Conservation (phyloP, 2,329 filamentous ascomycete species). For the Calonectria pteridis region DNA sequence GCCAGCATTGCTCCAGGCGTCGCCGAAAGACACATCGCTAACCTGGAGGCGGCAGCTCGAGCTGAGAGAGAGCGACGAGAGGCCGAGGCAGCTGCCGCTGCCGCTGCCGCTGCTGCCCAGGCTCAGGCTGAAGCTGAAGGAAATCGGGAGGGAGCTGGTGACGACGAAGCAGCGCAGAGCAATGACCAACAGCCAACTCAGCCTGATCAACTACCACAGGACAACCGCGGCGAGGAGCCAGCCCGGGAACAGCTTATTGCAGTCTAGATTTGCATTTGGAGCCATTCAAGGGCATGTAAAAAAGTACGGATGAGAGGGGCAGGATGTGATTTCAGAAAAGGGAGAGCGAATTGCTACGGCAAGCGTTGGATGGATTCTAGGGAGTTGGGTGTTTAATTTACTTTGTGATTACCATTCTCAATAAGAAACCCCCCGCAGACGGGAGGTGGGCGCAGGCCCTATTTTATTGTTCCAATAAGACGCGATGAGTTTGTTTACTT, state of each 20-base stretch:
- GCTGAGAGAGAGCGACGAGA: conserved; percentile 59
- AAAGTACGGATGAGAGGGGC: conserved; percentile 30
- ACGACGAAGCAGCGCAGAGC: conserved; percentile 18
- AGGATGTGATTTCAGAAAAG: conserved; percentile 36
- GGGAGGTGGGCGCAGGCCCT: conserved; percentile 40
- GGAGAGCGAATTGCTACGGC: conserved; percentile 29
- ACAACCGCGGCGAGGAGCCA: conserved; percentile 29
- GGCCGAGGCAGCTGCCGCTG: conserved; percentile 53
- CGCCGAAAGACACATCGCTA: conserved; percentile 73
- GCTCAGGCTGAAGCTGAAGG: conserved; percentile 41
- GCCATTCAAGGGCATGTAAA: conserved; percentile 16
- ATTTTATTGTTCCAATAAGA: conserved; percentile 28
- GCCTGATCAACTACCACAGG: conserved; percentile 35
- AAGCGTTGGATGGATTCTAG: conserved; percentile 28
- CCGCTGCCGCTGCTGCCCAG: conserved; percentile 42
- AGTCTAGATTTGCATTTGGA: conserved; percentile 28
- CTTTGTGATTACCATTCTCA: conserved; percentile 28
- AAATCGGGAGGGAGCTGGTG: conserved; percentile 28
- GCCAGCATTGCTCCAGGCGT: conserved; percentile 76
- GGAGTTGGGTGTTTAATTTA: conserved; percentile 38
- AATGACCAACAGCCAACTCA: conserved; percentile 19
- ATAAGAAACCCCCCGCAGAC: conserved; percentile 33
- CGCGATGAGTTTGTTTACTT: conserved; percentile 25
- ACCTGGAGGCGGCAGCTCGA: conserved; percentile 65
- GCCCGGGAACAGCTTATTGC: conserved; percentile 40